Percentiles rank a stretch among this genome's conserved stretches.
phyloP scores from a whole-genome alignment of 139 green algal species.

The Micromonas pusilla region DNA sequence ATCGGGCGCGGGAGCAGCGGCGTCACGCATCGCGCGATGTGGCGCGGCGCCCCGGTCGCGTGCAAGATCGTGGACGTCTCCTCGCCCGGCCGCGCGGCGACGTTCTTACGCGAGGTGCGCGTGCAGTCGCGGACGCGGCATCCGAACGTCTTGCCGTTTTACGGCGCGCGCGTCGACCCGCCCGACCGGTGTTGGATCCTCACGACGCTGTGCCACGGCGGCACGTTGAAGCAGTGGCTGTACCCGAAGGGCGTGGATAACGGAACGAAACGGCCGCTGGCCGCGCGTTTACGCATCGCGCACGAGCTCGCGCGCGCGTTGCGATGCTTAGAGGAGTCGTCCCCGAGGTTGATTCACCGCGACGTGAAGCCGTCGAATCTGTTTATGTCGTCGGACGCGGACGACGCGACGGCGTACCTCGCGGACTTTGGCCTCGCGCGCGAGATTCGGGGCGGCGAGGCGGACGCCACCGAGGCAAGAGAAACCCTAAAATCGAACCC shows the following conservation, averaged over 20 bases:
- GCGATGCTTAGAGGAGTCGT: neutral
- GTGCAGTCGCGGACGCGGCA: neutral
- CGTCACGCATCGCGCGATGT: neutral
- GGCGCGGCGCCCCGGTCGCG: neutral
- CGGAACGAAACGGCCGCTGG: neutral
- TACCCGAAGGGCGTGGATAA: neutral
- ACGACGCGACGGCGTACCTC: neutral
- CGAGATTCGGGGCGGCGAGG: too few species aligned
- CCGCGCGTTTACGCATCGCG: neutral
- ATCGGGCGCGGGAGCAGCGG: neutral
- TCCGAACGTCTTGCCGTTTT: conserved; percentile 14
- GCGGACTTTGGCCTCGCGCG: conserved; percentile 21
- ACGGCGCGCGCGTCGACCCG: neutral
- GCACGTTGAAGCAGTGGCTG: conserved; percentile 16
- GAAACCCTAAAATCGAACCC: too few species aligned
- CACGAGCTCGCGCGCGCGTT: neutral
- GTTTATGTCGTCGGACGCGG: neutral
- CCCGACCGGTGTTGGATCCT: neutral
- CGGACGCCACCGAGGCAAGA: too few species aligned
- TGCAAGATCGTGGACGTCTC: neutral
- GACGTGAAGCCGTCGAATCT: conserved; percentile 20
- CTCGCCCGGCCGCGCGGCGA: neutral
- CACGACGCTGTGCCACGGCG: neutral
- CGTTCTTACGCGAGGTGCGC: neutral
- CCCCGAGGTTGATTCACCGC: neutral